Evolutionary conservation across 1,284 basidiomycete genomes (phyloP).

Genomic region (Volvariella surrecta): DNA sequence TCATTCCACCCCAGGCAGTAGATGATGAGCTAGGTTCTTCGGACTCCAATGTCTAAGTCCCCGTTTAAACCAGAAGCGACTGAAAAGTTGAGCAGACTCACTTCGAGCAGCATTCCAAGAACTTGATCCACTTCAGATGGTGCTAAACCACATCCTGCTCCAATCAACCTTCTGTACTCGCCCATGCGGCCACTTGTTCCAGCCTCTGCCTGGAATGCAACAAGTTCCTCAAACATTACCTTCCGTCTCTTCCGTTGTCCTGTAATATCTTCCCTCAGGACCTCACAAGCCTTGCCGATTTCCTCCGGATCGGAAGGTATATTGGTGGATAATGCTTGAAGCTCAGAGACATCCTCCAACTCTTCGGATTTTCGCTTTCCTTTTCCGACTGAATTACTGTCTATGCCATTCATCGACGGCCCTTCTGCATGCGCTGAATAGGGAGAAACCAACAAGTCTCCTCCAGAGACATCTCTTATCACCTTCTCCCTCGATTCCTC

Average conservation of each 20-base stretch:
- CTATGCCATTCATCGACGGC: not conserved
- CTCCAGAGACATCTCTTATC: constrained; percentile 49
- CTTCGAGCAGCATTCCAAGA: constrained; percentile 78
- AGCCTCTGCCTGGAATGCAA: constrained; percentile 78
- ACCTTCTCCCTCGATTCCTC: constrained; percentile 70
- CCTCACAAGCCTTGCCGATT: constrained; percentile 51
- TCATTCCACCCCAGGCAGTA: constrained; percentile 32
- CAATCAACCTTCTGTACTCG: constrained; percentile 81
- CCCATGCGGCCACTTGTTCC: constrained; percentile 84
- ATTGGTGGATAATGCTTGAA: constrained; percentile 46
- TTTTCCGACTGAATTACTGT: constrained; percentile 16
- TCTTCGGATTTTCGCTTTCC: constrained; percentile 41
- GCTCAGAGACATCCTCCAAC: constrained; percentile 55
- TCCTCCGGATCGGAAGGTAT: constrained; percentile 51
- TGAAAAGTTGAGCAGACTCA: constrained; percentile 25
- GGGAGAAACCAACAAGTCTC: constrained; percentile 39
- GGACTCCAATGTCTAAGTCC: constrained; percentile 55
- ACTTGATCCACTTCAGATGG: constrained; percentile 80
- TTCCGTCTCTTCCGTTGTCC: constrained; percentile 61
- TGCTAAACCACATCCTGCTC: constrained; percentile 83
- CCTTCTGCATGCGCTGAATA: constrained; percentile 21
- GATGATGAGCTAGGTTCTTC: constrained; percentile 60
- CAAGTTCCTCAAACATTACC: constrained; percentile 65
- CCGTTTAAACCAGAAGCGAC: not conserved
- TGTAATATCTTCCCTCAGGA: constrained; percentile 54